Base-by-base conservation (phyloP, 2,329 filamentous ascomycete genomes). In the Knoxdaviesia proteae region DNA sequence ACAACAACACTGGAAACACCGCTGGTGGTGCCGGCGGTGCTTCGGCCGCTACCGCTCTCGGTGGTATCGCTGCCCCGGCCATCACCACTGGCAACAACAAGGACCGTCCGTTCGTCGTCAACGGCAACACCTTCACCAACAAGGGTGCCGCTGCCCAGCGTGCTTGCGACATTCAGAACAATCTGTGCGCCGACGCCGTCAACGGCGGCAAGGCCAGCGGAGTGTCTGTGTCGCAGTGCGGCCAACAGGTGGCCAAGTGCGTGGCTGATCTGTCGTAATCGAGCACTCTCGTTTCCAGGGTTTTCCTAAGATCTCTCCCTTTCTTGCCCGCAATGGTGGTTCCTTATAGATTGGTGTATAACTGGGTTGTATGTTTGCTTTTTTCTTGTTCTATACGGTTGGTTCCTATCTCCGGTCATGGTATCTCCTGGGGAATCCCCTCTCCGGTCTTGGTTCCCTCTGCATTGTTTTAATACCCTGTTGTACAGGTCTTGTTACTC, bases 101-200 rank as follows among this genome's bases (percentile, higher is more conserved):
- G 29, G 51, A 55, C 44, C 64, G 73, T 33, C 69, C 71, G 44
- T 77, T 77, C 56, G 49, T 55, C 29, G 69, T 75, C 45, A 67
- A 70, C 49, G 69, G 68, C 40, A 60, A 62, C 59, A 74, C 62
- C 35, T 79, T 80, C 53, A 66, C 67, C 36, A 68, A 68, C 53
- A 54, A 68, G 48, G 58, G 54, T 3, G 68, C 66, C 7, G 76
- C 76, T 20, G 57, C 68, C 36, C 67, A 76, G 56, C 64, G 76
- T 39, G 67, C 71, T 34, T 80, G 76, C 53, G 66, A 74, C 47
- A 67, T 76, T 45, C 72, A 79, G 59, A 69, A 74, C 59, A 78
- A 77, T 50, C 57, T 54, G 4, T 80, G 76, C 51, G 61, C 68
- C 8, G 58, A 74, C 47, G 65, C 65, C 32, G 68, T 68, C 44